These are phyloP conservation scores for Mrakiaceae sp. DNA, from an alignment of 1,284 basidiomycete genomes.

Conservation along the genomic window DNA sequence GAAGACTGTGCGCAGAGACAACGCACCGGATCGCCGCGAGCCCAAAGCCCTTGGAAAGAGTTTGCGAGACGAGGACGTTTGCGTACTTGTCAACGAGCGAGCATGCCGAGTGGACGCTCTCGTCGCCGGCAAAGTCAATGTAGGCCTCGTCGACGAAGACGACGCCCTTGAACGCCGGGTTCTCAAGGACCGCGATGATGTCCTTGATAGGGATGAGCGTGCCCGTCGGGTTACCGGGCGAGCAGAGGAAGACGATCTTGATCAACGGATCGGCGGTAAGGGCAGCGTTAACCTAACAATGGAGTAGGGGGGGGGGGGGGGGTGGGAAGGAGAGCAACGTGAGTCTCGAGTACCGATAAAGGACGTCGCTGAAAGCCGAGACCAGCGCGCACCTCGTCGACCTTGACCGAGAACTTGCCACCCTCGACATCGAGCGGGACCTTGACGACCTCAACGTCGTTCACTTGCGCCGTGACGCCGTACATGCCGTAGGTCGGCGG, in stretches of 20 bases:
- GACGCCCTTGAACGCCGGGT: slow-evolving; percentile 73
- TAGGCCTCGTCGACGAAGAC: slow-evolving; percentile 96
- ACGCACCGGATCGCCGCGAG: slow-evolving; percentile 82
- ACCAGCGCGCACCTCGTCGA: slow-evolving; percentile 54
- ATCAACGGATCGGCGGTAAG: slow-evolving; percentile 58
- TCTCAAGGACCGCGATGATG: slow-evolving; percentile 64
- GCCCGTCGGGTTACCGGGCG: slow-evolving; percentile 94
- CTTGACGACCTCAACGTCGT: slow-evolving; percentile 76
- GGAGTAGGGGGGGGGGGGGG: too few species aligned
- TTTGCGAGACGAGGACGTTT: slow-evolving; percentile 90
- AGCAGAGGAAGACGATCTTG: slow-evolving; percentile 90
- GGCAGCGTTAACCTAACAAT: slow-evolving; percentile 53
- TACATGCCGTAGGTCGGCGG: slow-evolving; percentile 99
- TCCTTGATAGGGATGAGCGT: slow-evolving; percentile 66
- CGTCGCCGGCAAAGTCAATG: slow-evolving; percentile 68
- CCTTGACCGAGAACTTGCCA: slow-evolving; percentile 64
- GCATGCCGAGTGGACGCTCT: slow-evolving; percentile 43
- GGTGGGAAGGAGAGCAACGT: neutral
- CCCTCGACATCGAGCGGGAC: slow-evolving; percentile 62
- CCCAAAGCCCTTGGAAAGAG: slow-evolving; percentile 91
- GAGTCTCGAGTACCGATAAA: slow-evolving; percentile 4
- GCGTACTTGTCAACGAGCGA: slow-evolving; percentile 64
- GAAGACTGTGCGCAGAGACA: neutral
- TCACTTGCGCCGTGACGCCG: slow-evolving; percentile 83
- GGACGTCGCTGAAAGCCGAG: slow-evolving; percentile 14